These are phyloP conservation scores for Fusarium keratoplasticum DNA, from an alignment of 2,329 filamentous ascomycete species.

Conservation along the genomic window DNA sequence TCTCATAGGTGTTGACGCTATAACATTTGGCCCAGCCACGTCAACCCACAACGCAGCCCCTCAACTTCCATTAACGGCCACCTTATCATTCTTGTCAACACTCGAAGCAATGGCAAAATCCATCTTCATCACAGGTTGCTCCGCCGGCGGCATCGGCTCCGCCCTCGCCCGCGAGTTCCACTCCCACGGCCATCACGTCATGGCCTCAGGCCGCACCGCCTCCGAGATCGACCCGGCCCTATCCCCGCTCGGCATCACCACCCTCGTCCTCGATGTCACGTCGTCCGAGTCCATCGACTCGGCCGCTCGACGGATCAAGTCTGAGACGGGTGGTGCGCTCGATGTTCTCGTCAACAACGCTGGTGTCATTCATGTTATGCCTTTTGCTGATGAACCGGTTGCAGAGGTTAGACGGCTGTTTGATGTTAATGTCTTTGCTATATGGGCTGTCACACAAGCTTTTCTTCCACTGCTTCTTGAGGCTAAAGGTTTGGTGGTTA, in stretches of 20 bases:
- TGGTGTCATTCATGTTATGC: conserved; percentile 12
- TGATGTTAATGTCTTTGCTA: conserved; percentile 15
- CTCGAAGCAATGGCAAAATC: not conserved
- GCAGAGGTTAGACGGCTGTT: conserved; percentile 13
- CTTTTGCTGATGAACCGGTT: conserved; percentile 9
- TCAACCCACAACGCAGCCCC: not conserved
- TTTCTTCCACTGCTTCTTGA: conserved; percentile 24
- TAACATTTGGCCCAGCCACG: not conserved
- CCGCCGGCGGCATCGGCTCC: conserved; percentile 14
- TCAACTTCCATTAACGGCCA: not conserved
- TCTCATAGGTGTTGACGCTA: not conserved
- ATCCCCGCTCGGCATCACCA: not conserved
- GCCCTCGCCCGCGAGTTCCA: conserved; percentile 14
- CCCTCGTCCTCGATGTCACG: conserved; percentile 6
- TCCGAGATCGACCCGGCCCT: conserved; percentile 4
- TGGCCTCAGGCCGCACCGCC: conserved; percentile 9
- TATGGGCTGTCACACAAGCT: conserved; percentile 15
- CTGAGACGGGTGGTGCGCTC: not conserved
- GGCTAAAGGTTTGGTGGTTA: conserved; percentile 11
- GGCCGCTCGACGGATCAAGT: not conserved
- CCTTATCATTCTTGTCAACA: not conserved
- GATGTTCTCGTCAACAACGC: not conserved
- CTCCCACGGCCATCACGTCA: conserved; percentile 12
- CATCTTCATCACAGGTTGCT: conserved; percentile 22
- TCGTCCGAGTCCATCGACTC: not conserved